A percentile compares a stretch with the other conserved stretches of the same genome.
Evolutionary conservation across 2,329 filamentous ascomycete genomes (phyloP).

Genomic region (Calonectria hawksworthii): DNA sequence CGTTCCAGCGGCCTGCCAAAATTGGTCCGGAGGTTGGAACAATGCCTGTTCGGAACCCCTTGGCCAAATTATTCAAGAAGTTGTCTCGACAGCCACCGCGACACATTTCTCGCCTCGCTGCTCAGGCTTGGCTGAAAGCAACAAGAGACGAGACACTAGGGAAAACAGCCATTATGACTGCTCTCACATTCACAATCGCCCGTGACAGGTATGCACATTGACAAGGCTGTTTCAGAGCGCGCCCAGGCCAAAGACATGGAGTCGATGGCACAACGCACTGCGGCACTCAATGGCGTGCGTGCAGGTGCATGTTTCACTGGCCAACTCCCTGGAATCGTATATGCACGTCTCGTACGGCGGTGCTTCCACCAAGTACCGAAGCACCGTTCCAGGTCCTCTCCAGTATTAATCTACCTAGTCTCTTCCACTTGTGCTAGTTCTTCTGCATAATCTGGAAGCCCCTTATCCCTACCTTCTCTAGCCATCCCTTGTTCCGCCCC

Average conservation of each 20-base stretch:
- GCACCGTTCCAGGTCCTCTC: neutral
- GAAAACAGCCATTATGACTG: neutral
- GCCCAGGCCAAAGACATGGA: constrained; percentile 34
- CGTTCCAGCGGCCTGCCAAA: constrained; percentile 26
- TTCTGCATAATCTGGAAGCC: neutral
- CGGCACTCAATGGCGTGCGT: constrained; percentile 33
- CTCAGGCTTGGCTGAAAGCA: neutral
- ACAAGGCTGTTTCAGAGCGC: constrained; percentile 35
- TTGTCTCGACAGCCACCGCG: constrained; percentile 11
- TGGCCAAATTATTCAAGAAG: constrained; percentile 3
- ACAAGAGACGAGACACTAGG: neutral
- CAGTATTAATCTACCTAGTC: neutral
- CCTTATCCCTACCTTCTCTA: neutral
- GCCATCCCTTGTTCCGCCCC: constrained; percentile 5
- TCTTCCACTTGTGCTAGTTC: neutral
- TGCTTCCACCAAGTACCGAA: neutral
- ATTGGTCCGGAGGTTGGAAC: constrained; percentile 24
- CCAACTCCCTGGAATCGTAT: constrained; percentile 22
- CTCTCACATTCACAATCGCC: neutral
- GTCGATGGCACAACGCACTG: constrained; percentile 27
- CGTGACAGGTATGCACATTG: neutral
- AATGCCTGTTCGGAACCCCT: constrained; percentile 25
- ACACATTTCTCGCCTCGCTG: constrained; percentile 4
- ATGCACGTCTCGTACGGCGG: constrained; percentile 9
- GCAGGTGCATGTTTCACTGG: constrained; percentile 35